These are phyloP conservation scores for Asparagopsis taxiformis DNA, from an alignment of 31 red algal genomes.

Conservation along the genomic window DNA sequence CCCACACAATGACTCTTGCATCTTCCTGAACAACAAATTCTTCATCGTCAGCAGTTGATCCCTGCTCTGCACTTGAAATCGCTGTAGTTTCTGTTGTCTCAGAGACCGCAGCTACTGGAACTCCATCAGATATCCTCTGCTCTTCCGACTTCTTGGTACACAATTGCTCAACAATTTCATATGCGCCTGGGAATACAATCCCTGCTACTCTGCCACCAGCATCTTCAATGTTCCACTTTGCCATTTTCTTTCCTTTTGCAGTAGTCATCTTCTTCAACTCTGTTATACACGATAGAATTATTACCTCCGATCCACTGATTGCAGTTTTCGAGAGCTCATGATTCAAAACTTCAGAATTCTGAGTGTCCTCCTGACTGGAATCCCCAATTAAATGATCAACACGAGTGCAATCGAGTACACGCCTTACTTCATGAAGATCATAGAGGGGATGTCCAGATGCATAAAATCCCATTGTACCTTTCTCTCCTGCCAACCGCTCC, in stretches of 20 bases:
- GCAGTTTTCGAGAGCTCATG: background rate
- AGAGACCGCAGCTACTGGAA: too few species aligned
- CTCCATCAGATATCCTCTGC: too few species aligned
- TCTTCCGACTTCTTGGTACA: background rate
- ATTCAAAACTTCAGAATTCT: background rate
- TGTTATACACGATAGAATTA: conserved; percentile 55
- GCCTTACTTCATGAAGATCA: conserved; percentile 25
- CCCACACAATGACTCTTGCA: conserved; percentile 69
- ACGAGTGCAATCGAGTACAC: conserved; percentile 36
- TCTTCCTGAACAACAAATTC: conserved; percentile 47
- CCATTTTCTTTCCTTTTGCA: conserved; percentile 77
- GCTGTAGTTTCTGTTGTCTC: background rate
- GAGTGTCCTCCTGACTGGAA: background rate
- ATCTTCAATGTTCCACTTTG: conserved; percentile 75
- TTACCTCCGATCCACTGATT: conserved; percentile 44
- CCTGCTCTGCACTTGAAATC: background rate
- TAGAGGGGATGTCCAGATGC: conserved; percentile 72
- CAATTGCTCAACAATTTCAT: conserved; percentile 50
- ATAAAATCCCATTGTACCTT: conserved; percentile 77
- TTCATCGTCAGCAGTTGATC: background rate
- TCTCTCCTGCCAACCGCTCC: conserved; percentile 52
- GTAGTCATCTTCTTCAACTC: conserved; percentile 68
- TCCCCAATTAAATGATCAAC: conserved; percentile 43
- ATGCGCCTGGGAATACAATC: conserved; percentile 60
- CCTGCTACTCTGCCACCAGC: conserved; percentile 26